phyloP scores from a whole-genome alignment of 371 early-diverging fungal species.

The Ordospora colligata region DNA sequence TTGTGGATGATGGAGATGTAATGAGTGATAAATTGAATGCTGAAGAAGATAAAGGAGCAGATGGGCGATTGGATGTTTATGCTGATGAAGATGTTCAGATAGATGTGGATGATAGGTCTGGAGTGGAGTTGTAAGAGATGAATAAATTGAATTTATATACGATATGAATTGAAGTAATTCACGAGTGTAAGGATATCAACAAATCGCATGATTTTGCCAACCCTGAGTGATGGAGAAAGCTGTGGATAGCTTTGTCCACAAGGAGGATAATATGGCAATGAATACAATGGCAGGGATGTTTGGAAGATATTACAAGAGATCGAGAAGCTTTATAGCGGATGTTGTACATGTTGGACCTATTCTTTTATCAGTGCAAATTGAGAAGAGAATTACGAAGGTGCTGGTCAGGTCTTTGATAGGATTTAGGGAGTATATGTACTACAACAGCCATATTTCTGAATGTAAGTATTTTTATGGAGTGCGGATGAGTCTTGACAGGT shows the following conservation, averaged over 20 bases:
- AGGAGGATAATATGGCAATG: background rate
- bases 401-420: conserved; percentile 1
- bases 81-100: background rate
- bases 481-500: background rate
- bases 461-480: background rate
- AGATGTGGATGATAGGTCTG: background rate
- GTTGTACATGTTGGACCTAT: conserved; percentile 6
- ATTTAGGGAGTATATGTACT: conserved; percentile 5
- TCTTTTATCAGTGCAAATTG: background rate
- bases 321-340: conserved; percentile 2
- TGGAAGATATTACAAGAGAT: background rate
- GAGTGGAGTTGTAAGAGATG: background rate
- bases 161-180: background rate
- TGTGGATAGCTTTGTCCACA: background rate
- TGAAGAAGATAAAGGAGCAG: background rate
- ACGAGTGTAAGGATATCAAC: background rate
- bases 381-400: background rate
- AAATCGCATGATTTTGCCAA: conserved; percentile 9
- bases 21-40: background rate
- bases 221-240: background rate
- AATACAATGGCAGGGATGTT: background rate
- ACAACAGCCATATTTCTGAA: background rate
- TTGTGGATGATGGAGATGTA: background rate
- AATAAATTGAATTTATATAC: background rate
- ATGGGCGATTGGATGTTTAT: too few relatives aligned